These are phyloP conservation scores for Neurospora sp. DNA, from an alignment of 495 filamentous ascomycete species.

Conservation along the genomic window DNA sequence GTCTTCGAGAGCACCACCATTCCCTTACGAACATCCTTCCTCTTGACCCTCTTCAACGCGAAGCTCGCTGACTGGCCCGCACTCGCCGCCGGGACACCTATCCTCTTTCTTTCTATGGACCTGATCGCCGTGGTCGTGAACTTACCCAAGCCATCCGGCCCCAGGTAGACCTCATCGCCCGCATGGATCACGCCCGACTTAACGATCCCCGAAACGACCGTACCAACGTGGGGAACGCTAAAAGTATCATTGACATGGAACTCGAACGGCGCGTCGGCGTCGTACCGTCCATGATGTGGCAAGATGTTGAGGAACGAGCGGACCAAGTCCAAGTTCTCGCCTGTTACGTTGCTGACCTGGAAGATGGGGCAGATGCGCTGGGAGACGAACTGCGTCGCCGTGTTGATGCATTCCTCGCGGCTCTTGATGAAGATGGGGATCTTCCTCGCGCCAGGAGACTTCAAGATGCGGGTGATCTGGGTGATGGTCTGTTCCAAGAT, in stretches of 20 bases:
- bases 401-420: conserved; percentile 84
- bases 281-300: conserved; percentile 89
- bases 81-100: conserved; percentile 77
- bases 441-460: conserved; percentile 86
- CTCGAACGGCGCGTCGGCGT: conserved; percentile 80
- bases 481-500: conserved; percentile 88
- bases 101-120: conserved; percentile 91
- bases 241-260: conserved; percentile 97
- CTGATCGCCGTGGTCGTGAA: conserved; percentile 86
- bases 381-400: conserved; percentile 90
- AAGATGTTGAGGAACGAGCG: conserved; percentile 92
- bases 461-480: conserved; percentile 86
- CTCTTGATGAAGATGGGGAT: conserved; percentile 97
- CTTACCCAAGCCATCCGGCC: conserved; percentile 84
- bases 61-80: conserved; percentile 92
- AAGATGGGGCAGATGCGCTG: conserved; percentile 96
- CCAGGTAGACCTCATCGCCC: conserved; percentile 81
- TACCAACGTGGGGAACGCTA: conserved; percentile 96
- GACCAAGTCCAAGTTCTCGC: conserved; percentile 67
- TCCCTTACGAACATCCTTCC: conserved; percentile 94
- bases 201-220: conserved; percentile 89
- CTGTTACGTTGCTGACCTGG: conserved; percentile 96
- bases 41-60: conserved; percentile 70
- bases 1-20: conserved; percentile 92
- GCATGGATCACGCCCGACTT: conserved; percentile 82